Conservation (phyloP, 768 basidiomycete species). For the Boletus sp. region DNA sequence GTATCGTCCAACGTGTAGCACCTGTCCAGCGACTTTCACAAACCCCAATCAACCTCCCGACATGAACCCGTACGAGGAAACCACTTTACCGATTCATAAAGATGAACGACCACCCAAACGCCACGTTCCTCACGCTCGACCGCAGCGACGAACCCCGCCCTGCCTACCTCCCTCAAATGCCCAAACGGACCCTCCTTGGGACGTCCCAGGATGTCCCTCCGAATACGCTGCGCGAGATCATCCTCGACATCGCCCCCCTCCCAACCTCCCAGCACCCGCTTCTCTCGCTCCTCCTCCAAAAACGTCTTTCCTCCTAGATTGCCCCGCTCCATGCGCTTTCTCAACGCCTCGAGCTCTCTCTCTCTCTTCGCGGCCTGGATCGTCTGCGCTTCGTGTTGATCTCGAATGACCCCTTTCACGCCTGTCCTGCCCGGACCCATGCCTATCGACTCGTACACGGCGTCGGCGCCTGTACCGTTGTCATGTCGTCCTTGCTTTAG, state of each 20-base stretch:
- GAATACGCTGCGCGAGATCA: constrained; percentile 12
- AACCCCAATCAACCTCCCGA: constrained; percentile 2
- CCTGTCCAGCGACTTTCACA: constrained; percentile 63
- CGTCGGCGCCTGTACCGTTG: constrained; percentile 37
- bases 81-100: constrained; percentile 72
- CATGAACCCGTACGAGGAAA: background rate
- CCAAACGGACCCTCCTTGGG: constrained; percentile 62
- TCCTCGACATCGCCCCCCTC: constrained; percentile 32
- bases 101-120: constrained; percentile 82
- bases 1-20: constrained; percentile 71
- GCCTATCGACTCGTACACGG: constrained; percentile 59
- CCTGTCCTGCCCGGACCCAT: constrained; percentile 87
- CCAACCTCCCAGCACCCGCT: constrained; percentile 44
- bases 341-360: constrained; percentile 51
- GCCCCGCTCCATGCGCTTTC: constrained; percentile 60
- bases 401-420: constrained; percentile 86
- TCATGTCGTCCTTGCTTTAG: constrained; percentile 37
- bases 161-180: constrained; percentile 77
- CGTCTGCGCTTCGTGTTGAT: constrained; percentile 66
- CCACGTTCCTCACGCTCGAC: constrained; percentile 69
- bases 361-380: constrained; percentile 52
- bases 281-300: constrained; percentile 73
- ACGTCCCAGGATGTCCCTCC: constrained; percentile 46
- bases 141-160: constrained; percentile 67
- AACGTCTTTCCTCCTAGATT: constrained; percentile 69